Evolutionary conservation across 345 rosid species (phyloP).

Genomic region (Lagerstroemia speciosa): DNA sequence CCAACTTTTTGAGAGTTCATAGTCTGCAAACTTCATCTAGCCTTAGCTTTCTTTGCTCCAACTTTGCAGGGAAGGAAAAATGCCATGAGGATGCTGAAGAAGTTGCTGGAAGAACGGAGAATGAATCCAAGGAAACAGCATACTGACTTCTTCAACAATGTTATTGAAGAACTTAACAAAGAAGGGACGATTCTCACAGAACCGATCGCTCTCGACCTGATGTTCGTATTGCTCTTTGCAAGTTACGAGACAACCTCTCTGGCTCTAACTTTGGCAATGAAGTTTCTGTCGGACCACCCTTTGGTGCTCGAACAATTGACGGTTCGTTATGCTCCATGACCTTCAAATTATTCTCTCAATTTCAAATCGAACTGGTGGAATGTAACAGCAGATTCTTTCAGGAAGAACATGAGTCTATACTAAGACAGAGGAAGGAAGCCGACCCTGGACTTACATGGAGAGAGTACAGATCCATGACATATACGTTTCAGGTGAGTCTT

Average conservation of each 20-base stretch:
- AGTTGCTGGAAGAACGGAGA: slow-evolving; percentile 62
- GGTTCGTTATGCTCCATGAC: slow-evolving; percentile 26
- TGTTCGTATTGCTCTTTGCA: slow-evolving; percentile 90
- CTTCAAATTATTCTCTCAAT: not conserved
- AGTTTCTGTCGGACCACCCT: slow-evolving; percentile 64
- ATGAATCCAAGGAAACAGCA: slow-evolving; percentile 34
- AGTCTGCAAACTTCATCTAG: not conserved
- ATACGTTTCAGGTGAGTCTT: slow-evolving; percentile 71
- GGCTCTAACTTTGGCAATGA: slow-evolving; percentile 71
- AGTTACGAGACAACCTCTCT: slow-evolving; percentile 95
- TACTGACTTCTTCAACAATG: slow-evolving; percentile 70
- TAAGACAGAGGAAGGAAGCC: slow-evolving; percentile 41
- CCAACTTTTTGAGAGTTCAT: not conserved
- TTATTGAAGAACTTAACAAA: slow-evolving; percentile 67
- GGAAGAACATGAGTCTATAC: slow-evolving; percentile 82
- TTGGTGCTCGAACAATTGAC: slow-evolving; percentile 51
- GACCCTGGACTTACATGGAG: slow-evolving; percentile 73
- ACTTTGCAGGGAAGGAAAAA: slow-evolving; percentile 67
- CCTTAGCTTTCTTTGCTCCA: not conserved
- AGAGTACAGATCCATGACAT: slow-evolving; percentile 94
- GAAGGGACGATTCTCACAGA: slow-evolving; percentile 79
- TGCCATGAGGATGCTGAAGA: slow-evolving; percentile 75
- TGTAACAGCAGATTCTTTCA: slow-evolving; percentile 17
- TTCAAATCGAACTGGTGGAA: not conserved
- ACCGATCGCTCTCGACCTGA: slow-evolving; percentile 73